A percentile compares a stretch with the other conserved stretches of the same genome.
phyloP scores from a whole-genome alignment of 2,329 filamentous ascomycete genomes.

The Phoma sp. region DNA sequence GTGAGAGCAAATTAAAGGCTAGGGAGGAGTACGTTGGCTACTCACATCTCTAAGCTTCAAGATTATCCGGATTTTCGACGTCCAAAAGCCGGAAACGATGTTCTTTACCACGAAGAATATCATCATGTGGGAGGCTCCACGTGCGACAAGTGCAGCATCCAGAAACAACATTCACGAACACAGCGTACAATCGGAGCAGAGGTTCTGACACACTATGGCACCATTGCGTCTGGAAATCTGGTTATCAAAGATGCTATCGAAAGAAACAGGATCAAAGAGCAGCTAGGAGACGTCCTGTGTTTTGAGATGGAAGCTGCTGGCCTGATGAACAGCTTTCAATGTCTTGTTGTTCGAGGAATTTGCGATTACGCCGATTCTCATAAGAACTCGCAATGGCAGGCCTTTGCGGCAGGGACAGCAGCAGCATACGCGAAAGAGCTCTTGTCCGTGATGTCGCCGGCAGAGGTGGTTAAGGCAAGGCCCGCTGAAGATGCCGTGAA shows the following conservation, averaged over 20 bases:
- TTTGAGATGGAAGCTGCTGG: constrained; percentile 1
- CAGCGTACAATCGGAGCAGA: neutral
- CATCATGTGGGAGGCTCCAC: neutral
- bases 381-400: neutral
- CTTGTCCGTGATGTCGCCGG: constrained; percentile 10
- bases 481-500: neutral
- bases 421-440: constrained; percentile 14
- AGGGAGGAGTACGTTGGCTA: neutral
- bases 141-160: constrained; percentile 4
- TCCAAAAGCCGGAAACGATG: neutral
- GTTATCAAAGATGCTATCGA: constrained; percentile 10
- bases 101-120: neutral
- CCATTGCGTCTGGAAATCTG: constrained; percentile 9
- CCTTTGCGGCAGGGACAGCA: constrained; percentile 1
- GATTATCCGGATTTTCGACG: neutral
- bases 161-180: no score
- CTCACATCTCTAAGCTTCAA: constrained; percentile 5
- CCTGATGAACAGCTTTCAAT: neutral
- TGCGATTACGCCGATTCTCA: neutral
- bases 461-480: constrained; percentile 5
- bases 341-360: neutral
- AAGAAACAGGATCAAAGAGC: constrained; percentile 9
- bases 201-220: constrained; percentile 9
- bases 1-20: constrained; percentile 3
- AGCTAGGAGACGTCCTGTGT: constrained; percentile 9